Conservation (phyloP, 2,329 filamentous ascomycete genomes). For the Aspergillus puulaauensis region DNA sequence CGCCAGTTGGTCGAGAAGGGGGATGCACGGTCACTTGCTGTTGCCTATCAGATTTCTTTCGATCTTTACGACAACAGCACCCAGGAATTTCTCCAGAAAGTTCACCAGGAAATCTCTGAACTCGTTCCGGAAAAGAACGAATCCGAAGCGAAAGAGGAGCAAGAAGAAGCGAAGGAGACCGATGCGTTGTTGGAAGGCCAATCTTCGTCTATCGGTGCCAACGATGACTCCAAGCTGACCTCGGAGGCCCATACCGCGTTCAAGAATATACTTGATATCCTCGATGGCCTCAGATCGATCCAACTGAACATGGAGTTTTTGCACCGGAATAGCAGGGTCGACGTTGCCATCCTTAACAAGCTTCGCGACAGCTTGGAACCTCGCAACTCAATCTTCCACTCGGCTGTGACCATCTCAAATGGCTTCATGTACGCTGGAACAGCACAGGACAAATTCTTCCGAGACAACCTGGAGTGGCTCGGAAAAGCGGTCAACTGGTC, state of each 20-base stretch:
- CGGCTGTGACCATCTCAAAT: constrained; percentile 93
- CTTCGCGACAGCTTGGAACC: constrained; percentile 93
- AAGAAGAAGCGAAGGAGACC: constrained; percentile 56
- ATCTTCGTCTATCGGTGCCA: constrained; percentile 36
- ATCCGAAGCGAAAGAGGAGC: constrained; percentile 49
- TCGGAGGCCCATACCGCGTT: constrained; percentile 56
- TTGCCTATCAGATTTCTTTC: constrained; percentile 96
- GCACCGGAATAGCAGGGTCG: constrained; percentile 91
- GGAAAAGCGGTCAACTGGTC: constrained; percentile 99
- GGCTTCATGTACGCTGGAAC: constrained; percentile 99
- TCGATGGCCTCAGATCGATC: constrained; percentile 90
- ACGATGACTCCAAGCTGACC: constrained; percentile 45
- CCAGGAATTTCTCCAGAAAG: constrained; percentile 90
- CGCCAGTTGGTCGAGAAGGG: constrained; percentile 76
- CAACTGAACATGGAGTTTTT: constrained; percentile 94
- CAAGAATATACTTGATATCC: constrained; percentile 59
- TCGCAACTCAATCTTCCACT: constrained; percentile 97
- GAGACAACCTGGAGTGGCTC: constrained; percentile 95
- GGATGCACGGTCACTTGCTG: constrained; percentile 74
- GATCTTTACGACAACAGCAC: constrained; percentile 98
- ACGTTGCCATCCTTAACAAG: constrained; percentile 91
- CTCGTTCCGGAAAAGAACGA: constrained; percentile 45
- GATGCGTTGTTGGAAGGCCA: constrained; percentile 58
- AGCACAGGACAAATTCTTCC: constrained; percentile 97
- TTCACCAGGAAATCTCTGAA: constrained; percentile 75